phyloP scores from a whole-genome alignment of 129 eudicot species.

The Lactuca sativa region DNA sequence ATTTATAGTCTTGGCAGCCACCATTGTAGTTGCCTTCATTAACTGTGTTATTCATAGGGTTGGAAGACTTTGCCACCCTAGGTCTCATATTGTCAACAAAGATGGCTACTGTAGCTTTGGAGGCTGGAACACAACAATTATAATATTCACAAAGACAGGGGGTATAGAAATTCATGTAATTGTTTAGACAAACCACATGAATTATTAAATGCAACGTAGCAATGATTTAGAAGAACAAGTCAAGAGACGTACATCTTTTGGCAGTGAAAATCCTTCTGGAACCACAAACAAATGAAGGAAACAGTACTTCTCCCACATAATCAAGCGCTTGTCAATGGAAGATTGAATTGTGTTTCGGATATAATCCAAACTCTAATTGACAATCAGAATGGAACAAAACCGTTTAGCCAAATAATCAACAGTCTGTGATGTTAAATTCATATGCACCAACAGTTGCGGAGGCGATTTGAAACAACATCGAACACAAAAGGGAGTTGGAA shows the following conservation, averaged over 20 bases:
- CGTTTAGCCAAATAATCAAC: not conserved
- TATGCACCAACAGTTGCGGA: not conserved
- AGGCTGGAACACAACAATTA: no score
- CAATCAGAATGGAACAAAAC: slow-evolving; percentile 3
- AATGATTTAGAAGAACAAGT: not conserved
- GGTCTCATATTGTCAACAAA: no score
- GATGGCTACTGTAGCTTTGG: no score
- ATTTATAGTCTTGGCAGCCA: no score
- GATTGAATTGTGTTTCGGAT: slow-evolving; percentile 46
- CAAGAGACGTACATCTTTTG: slow-evolving; percentile 45
- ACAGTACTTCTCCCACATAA: slow-evolving; percentile 75
- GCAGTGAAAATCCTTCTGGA: slow-evolving; percentile 68
- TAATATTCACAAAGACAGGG: not conserved
- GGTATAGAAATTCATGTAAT: not conserved
- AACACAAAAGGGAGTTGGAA: not conserved
- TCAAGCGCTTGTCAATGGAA: slow-evolving; percentile 51
- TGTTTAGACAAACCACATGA: not conserved
- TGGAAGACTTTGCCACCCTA: no score
- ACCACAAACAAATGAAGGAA: slow-evolving; percentile 55
- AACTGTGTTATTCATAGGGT: no score
- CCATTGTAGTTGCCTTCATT: no score
- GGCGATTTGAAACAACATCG: not conserved
- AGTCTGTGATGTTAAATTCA: no score
- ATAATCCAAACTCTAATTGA: slow-evolving; percentile 53
- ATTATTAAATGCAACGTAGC: no score